Evolutionary conservation across 1,284 basidiomycete genomes (phyloP).

Genomic region (Anthracocystis setariae): DNA sequence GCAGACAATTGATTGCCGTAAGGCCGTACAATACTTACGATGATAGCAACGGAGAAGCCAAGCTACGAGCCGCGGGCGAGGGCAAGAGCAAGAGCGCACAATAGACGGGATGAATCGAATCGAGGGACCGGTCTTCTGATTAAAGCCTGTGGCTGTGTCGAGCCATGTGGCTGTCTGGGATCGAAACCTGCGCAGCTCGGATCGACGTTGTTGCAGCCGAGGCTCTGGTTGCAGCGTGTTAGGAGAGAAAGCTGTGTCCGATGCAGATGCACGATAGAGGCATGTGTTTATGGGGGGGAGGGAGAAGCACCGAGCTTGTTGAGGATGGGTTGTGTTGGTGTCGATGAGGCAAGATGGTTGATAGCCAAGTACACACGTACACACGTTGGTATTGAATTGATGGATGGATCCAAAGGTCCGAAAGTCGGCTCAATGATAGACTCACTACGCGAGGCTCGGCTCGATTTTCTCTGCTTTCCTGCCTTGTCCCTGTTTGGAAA

Average conservation of each 20-base stretch:
- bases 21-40: constrained; percentile 6
- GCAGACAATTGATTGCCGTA: neutral
- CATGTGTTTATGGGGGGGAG: neutral
- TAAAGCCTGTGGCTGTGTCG: constrained; percentile 33
- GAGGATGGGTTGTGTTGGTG: neutral
- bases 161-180: constrained; percentile 40
- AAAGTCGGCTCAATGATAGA: neutral
- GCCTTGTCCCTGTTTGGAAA: neutral
- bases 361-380: constrained; percentile 3
- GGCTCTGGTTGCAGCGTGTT: constrained; percentile 3
- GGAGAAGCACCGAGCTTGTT: neutral
- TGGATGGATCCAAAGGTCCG: constrained; percentile 6
- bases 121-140: constrained; percentile 2
- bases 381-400: constrained; percentile 3
- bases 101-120: constrained; percentile 1
- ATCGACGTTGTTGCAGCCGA: constrained; percentile 40
- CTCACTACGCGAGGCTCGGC: neutral
- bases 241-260: constrained; percentile 1
- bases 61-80: constrained; percentile 1
- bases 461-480: neutral
- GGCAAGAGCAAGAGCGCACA: neutral
- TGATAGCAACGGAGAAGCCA: constrained; percentile 3
- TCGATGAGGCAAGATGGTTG: constrained; percentile 7
- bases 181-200: constrained; percentile 37
- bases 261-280: neutral